Evolutionary conservation across 2,329 filamentous ascomycete species (phyloP), one percentile per base, ranked within the genome.

Genomic region (Paradendryphiella salina): DNA sequence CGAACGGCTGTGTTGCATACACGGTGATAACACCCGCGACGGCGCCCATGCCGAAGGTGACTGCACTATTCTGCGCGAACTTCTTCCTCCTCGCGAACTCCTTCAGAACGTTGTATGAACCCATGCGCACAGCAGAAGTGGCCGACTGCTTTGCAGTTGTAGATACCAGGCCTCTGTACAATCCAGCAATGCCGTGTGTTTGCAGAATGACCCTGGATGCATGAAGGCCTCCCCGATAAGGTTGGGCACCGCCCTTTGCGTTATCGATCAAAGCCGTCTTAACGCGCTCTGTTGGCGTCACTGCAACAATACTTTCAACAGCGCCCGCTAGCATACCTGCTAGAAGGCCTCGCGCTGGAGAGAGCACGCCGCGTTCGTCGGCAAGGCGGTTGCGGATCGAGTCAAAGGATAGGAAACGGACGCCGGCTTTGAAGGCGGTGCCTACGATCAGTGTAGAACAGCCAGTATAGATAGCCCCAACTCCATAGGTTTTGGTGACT

Each of bases 121-220:
- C 77, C 76, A 80, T 79, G 5, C 77, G 69, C 1, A 79, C 74
- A 1, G 75, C 76, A 0, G 77, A 79, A 0, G 76, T 79, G 0
- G 74, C 73, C 3, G 76, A 75, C 54, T 80, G 78, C 57, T 81
- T 80, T 40, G 79, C 43, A 0, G 77, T 79, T 0, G 79, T 79
- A 0, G 75, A 75, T 0, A 73, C 55, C 1, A 80, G 65, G 0
- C 78, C 78, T 1, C 76, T 68, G 46, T 80, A 80, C 1, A 80
- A 47, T 0, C 76, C 76, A 0, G 65, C 52, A 0, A 79, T 47
- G 0, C 77, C 76, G 40, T 76, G 73, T 31, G 76, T 73, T 1
- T 60, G 60, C 0, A 78, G 8, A 13, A 79, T 56, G 11, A 48
- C 37, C 18, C 56, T 34, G 17, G 38, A 50, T n/a, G 63, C 59